These are phyloP conservation scores for Penicillium sp. DNA, from an alignment of 2,329 filamentous ascomycete species.

Conservation along the genomic window DNA sequence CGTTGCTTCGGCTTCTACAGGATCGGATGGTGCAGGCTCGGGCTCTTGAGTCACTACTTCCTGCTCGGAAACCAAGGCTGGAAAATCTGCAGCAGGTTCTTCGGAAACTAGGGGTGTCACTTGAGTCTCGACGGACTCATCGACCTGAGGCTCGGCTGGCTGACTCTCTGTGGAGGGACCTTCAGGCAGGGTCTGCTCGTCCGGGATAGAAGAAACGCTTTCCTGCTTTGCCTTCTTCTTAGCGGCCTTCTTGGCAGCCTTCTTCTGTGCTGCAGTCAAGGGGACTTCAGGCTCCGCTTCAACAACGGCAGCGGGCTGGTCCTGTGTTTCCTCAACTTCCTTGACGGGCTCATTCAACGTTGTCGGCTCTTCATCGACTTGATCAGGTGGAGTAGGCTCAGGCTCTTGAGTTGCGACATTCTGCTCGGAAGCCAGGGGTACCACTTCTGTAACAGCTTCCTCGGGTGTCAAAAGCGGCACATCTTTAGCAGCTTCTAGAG, in stretches of 20 bases:
- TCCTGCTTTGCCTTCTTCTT: constrained; percentile 24
- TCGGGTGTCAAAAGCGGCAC: background rate
- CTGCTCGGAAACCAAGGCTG: background rate
- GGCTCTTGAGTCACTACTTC: background rate
- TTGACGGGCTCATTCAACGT: background rate
- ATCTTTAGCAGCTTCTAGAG: constrained; percentile 5
- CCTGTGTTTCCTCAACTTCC: background rate
- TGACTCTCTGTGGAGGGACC: background rate
- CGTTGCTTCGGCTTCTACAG: background rate
- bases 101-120: background rate
- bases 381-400: constrained; percentile 1
- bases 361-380: background rate
- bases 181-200: constrained; percentile 12
- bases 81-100: background rate
- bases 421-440: background rate
- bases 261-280: constrained; percentile 26
- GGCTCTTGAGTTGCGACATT: background rate
- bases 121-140: background rate
- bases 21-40: constrained; percentile 1
- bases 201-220: constrained; percentile 11
- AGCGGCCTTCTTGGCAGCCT: constrained; percentile 41
- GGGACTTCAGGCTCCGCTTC: constrained; percentile 15
- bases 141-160: background rate
- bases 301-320: constrained; percentile 1
- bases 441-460: background rate